A percentile compares a stretch with the other conserved stretches of the same genome.
phyloP scores from a whole-genome alignment of 169 alveolate species.

The Plasmodium yoelii region DNA sequence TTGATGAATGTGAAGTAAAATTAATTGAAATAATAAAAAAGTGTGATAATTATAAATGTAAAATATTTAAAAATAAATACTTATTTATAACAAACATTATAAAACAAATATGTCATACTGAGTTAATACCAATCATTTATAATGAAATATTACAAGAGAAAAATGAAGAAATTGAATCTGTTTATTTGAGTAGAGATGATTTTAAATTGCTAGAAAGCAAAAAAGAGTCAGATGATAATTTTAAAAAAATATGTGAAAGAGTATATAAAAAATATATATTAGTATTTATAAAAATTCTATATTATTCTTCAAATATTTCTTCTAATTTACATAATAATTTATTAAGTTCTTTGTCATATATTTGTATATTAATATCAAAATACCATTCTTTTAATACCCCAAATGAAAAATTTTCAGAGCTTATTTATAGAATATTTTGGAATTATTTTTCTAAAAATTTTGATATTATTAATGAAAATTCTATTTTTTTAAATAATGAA shows the following conservation, averaged over 20 bases:
- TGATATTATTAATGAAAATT: conserved; percentile 35
- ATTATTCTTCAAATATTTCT: conserved; percentile 33
- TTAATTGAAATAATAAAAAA: conserved; percentile 21
- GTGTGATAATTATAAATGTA: conserved; percentile 28
- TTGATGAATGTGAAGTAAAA: conserved; percentile 62
- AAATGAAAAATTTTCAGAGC: conserved; percentile 45
- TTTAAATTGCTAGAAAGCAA: conserved; percentile 15
- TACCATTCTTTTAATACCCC: conserved; percentile 32
- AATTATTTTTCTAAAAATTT: conserved; percentile 65
- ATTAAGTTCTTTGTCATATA: conserved; percentile 40
- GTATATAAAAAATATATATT: conserved; percentile 67
- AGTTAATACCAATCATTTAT: conserved; percentile 57
- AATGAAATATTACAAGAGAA: conserved; percentile 70
- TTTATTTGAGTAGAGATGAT: conserved; percentile 28
- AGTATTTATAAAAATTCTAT: conserved; percentile 51
- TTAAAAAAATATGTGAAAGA: conserved; percentile 28
- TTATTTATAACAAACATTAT: conserved; percentile 50
- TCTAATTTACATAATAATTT: conserved; percentile 21
- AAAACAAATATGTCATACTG: conserved; percentile 63
- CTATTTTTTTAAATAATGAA: conserved; percentile 11
- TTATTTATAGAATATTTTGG: conserved; percentile 74
- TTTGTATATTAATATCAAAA: conserved; percentile 65
- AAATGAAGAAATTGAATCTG: conserved; percentile 13
- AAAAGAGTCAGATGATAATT: conserved; percentile 38
- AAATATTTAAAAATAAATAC: conserved; percentile 28